phyloP scores from a whole-genome alignment of 2,329 filamentous ascomycete species.

The Hortaea werneckii region DNA sequence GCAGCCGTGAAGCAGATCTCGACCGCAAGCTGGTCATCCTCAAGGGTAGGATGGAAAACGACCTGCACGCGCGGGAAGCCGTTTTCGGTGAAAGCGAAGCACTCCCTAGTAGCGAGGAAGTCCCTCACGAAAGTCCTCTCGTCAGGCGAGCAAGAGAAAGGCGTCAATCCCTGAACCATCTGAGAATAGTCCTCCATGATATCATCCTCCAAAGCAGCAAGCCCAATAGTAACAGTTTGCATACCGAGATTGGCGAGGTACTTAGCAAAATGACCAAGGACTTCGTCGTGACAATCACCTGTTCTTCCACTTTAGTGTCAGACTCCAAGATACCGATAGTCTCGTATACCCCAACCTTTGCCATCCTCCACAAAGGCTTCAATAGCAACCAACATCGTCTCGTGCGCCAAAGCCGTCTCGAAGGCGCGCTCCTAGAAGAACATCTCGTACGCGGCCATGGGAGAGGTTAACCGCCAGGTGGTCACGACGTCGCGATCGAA shows the following conservation, averaged over 20 bases:
- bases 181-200: slow-evolving; percentile 8
- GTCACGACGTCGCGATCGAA: slow-evolving; percentile 17
- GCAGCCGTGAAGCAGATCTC: slow-evolving; percentile 13
- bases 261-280: slow-evolving; percentile 2
- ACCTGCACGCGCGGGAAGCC: slow-evolving; percentile 10
- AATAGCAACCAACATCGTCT: slow-evolving; percentile 13
- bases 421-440: slow-evolving; percentile 20
- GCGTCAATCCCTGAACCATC: background rate
- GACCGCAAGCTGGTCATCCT: slow-evolving; percentile 4
- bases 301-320: too few relatives aligned
- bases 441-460: slow-evolving; percentile 13
- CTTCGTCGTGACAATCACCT: too few relatives aligned
- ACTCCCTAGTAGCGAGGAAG: slow-evolving; percentile 14
- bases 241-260: slow-evolving; percentile 10
- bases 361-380: slow-evolving; percentile 14
- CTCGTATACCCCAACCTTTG: background rate
- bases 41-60: slow-evolving; percentile 6
- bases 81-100: slow-evolving; percentile 9
- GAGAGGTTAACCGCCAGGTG: slow-evolving; percentile 13
- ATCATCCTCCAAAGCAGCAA: slow-evolving; percentile 13
- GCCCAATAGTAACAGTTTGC: slow-evolving; percentile 13
- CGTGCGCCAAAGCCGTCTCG: slow-evolving; percentile 12
- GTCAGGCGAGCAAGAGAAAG: slow-evolving; percentile 4
- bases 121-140: slow-evolving; percentile 5
- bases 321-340: background rate